Evolutionary conservation across 176 grass and related monocot species (phyloP), one percentile per base, ranked within the genome.

Genomic region (Aegilops speltoides): DNA sequence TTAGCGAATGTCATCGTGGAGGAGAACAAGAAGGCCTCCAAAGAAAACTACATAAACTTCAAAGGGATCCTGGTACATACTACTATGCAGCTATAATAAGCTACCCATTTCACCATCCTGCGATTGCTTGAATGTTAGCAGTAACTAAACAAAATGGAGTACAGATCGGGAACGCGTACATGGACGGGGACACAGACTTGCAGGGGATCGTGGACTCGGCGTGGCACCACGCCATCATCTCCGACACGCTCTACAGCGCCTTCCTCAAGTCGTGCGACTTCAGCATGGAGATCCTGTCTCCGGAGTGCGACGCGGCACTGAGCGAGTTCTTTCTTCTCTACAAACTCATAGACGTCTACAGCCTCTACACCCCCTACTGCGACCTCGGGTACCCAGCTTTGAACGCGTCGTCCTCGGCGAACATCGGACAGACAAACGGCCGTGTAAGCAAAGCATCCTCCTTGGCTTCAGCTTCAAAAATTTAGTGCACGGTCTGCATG

Each of bases 171-270:
- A 93, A 93, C 46, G 86, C 88, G 4, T 90, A 86, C 65, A 79
- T 93, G 79, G 85, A 93, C 22, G 88, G 87, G 2, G 91, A 90
- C 40, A 93, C 82, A 0, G 86, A 88, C 76, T 68, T 86, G 28
- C 56, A 32, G 10, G 88, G 91, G 10, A 86, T 93, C 37, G 57
- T 93, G 4, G 88, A 93, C 66, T 90, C 86, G 1, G 83, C 86
- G 0, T 93, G 91, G 88, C 73, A 90, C 50, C 91, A 93, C 36
- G 88, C 91, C 2, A 85, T 93, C 56, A 88, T 93, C 78, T 93
- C 91, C 0, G 88, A 93, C 67, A 71, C 83, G 0, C 82, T 90
- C 65, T 93, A 93, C 78, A 40, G 40, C 61, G 48, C 56, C 48
- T 67, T 93, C 60, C 28, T 88, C 46, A 86, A 71, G 34, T 43